Base-by-base conservation (phyloP, 345 rosid genomes). In the Rhodamnia rubescens region DNA sequence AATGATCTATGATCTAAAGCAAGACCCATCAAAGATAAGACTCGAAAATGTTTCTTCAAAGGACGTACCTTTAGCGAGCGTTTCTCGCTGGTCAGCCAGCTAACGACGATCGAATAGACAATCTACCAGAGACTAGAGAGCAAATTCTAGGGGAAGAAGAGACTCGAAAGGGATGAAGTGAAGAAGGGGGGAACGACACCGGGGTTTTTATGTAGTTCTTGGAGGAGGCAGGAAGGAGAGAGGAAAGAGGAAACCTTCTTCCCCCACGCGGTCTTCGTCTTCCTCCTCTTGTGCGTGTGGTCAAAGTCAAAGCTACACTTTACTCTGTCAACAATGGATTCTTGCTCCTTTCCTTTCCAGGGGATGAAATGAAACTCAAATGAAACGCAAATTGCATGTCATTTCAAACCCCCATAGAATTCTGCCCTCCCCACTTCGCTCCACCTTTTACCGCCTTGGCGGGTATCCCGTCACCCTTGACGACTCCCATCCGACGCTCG, bases 211-310 rank as follows among this genome's bases (percentile, higher is more conserved):
- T 89, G 84, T 42, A 27, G 89, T 81, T 47, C 83, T 64, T 85
- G 59, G 40, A 83, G 85, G 47, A 12, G 51, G 52, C 4, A 61
- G 83, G 83, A 85, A 88, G 89, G 98, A 92, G 92, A 93, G 89
- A 88, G 93, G 83, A 88, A 91, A 95, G 98, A 95, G 94, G 93
- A 91, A 85, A 89, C 44, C 92, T 87, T 90, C 91, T 90, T 89
- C 82, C 86, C 81, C 15, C 16, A 15, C 56, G 0, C 51, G 10
- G 51, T 21, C 53, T 55, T 51, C 64, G 55, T 27, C 27, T 40
- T 55, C 69, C 14, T 74, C 24, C 47, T 36, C 40, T 69, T 69
- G 0, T 9, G 26, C 80, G 80, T 18, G 80, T 49, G 86, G 97
- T 93, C 97, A 92, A 92, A 92, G 97, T 94, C 94, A 92, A 90